These are phyloP conservation scores for Metroxylon sagu DNA, from an alignment of 176 grass and related monocot genomes.

Conservation along the genomic window DNA sequence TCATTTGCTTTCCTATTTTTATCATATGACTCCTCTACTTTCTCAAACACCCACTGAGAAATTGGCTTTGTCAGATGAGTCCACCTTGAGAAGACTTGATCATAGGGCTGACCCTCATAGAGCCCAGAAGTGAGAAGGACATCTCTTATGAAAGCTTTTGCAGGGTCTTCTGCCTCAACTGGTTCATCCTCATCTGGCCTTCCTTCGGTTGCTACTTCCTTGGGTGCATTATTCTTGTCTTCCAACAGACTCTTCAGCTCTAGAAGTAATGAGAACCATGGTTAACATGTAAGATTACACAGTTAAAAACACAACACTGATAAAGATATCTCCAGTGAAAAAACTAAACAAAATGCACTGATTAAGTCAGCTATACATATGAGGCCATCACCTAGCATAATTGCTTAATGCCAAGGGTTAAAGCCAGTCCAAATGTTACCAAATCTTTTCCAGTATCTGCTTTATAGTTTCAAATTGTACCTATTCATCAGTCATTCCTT, in stretches of 20 bases:
- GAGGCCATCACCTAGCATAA: too few species aligned
- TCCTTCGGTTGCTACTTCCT: constrained; percentile 22
- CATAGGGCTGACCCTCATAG: constrained; percentile 22
- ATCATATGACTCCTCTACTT: constrained; percentile 32
- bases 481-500: too few species aligned
- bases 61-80: constrained; percentile 37
- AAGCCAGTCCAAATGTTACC: too few species aligned
- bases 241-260: constrained; percentile 23
- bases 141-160: constrained; percentile 52
- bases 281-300: background rate
- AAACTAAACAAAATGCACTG: too few species aligned
- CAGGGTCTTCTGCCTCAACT: constrained; percentile 19
- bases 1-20: constrained; percentile 1
- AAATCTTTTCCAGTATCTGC: too few species aligned
- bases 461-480: too few species aligned
- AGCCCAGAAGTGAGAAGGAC: constrained; percentile 48
- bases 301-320: background rate
- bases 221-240: constrained; percentile 14
- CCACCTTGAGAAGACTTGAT: constrained; percentile 14
- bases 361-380: too few species aligned
- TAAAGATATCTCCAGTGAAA: background rate
- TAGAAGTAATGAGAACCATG: constrained; percentile 10
- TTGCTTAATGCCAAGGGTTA: too few species aligned
- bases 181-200: constrained; percentile 13
- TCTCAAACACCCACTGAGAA: constrained; percentile 46